Percentiles rank a stretch among this genome's conserved stretches.
phyloP scores from a whole-genome alignment of 2,329 filamentous ascomycete genomes.

The Cladosporium sp. region DNA sequence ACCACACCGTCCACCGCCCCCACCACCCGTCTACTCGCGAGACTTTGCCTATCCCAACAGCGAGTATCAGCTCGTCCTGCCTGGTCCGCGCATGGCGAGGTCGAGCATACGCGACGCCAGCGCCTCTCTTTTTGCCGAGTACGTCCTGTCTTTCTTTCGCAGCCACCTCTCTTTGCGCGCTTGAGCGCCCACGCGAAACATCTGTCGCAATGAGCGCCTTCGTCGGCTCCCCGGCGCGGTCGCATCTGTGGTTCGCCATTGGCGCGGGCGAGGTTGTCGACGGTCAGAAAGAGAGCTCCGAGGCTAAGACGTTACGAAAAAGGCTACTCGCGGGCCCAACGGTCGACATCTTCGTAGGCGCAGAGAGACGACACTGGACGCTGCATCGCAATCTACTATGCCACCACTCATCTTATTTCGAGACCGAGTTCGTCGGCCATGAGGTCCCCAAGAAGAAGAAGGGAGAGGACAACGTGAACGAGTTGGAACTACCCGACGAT shows the following conservation, averaged over 20 bases:
- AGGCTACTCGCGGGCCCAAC: conserved; percentile 56
- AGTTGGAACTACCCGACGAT: conserved; percentile 50
- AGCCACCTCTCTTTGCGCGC: conserved; percentile 19
- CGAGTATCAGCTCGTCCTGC: conserved; percentile 33
- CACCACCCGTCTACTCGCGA: conserved; percentile 37
- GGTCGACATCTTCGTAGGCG: conserved; percentile 54
- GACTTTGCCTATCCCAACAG: conserved; percentile 48
- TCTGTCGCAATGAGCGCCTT: conserved; percentile 16
- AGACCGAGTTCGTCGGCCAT: conserved; percentile 37
- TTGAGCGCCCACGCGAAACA: neutral
- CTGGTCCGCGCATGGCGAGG: conserved; percentile 44
- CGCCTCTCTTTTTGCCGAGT: conserved; percentile 55
- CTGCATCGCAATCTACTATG: conserved; percentile 55
- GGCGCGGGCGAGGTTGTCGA: conserved; percentile 21
- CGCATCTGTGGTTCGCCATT: conserved; percentile 25
- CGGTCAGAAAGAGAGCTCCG: conserved; percentile 21
- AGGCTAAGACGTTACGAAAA: conserved; percentile 48
- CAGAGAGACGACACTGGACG: conserved; percentile 49
- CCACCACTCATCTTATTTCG: conserved; percentile 53
- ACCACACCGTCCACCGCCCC: conserved; percentile 21
- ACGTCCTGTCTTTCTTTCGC: conserved; percentile 43
- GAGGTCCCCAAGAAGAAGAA: conserved; percentile 40
- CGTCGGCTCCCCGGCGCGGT: conserved; percentile 24
- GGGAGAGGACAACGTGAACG: conserved; percentile 37
- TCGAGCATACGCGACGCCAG: conserved; percentile 49